A percentile compares a stretch with the other conserved stretches of the same genome.
Evolutionary conservation across 2,329 filamentous ascomycete species (phyloP).

Genomic region (Fragosphaeria purpurea): DNA sequence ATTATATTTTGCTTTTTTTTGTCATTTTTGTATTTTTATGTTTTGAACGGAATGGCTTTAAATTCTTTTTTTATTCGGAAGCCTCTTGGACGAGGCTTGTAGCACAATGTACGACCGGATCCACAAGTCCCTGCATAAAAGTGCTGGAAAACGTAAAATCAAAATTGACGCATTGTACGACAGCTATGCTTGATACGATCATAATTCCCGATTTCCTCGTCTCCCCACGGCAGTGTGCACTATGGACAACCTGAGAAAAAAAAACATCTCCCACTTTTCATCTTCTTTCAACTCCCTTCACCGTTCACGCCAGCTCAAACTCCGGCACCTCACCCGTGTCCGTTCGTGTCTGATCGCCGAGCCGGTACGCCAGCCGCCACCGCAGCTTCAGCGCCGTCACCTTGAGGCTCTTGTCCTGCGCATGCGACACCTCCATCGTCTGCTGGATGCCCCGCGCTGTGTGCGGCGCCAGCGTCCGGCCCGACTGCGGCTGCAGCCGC

Average conservation of each 20-base stretch:
- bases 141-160: too few relatives aligned
- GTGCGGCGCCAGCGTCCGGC: conserved; percentile 64
- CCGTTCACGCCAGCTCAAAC: conserved; percentile 56
- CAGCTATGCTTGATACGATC: too few relatives aligned
- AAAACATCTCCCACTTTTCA: background rate
- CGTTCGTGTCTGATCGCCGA: conserved; percentile 54
- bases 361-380: conserved; percentile 75
- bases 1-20: background rate
- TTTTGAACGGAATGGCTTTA: too few relatives aligned
- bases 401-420: conserved; percentile 56
- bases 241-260: background rate
- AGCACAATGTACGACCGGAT: too few relatives aligned
- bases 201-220: too few relatives aligned
- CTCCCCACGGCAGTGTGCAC: too few relatives aligned
- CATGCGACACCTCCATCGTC: conserved; percentile 63
- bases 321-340: conserved; percentile 80
- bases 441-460: conserved; percentile 69
- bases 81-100: too few relatives aligned
- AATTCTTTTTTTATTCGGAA: too few relatives aligned
- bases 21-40: background rate
- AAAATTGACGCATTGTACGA: too few relatives aligned
- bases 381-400: conserved; percentile 79
- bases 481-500: conserved; percentile 75
- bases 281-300: background rate
- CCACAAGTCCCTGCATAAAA: too few relatives aligned